Conservation (phyloP, 192 early-diverging fungal genomes). For the Coemansia sp. region DNA sequence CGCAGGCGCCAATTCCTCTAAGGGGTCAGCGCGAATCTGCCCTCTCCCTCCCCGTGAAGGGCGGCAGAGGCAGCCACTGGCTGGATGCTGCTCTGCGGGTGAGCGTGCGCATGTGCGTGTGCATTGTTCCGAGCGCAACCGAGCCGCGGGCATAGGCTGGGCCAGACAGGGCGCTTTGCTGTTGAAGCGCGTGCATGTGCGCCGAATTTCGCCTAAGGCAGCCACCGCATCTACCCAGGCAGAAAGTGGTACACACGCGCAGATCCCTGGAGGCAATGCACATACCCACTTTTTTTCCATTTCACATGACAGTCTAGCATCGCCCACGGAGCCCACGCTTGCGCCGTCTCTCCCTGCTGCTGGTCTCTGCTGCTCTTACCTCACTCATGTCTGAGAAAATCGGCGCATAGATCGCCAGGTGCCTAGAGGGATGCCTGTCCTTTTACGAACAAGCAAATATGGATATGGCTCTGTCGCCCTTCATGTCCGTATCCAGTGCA, state of each 20-base stretch:
- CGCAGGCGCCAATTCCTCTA: background rate
- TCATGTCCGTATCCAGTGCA: no score
- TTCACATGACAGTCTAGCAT: conserved; percentile 6
- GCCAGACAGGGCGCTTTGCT: background rate
- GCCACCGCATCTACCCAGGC: background rate
- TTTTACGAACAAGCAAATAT: no score
- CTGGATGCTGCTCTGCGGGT: conserved; percentile 2
- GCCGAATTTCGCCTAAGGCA: background rate
- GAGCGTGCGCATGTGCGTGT: conserved; percentile 21
- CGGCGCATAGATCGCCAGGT: background rate
- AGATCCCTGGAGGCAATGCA: background rate
- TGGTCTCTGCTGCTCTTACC: background rate
- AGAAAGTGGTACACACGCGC: background rate
- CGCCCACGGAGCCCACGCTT: background rate
- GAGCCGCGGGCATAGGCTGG: conserved; percentile 1
- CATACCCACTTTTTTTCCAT: background rate
- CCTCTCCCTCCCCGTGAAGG: background rate
- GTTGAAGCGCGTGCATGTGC: background rate
- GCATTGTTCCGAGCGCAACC: conserved; percentile 13
- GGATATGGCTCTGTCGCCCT: background rate
- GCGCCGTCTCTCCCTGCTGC: background rate
- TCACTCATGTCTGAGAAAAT: background rate
- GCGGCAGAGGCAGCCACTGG: background rate
- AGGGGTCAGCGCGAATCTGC: background rate
- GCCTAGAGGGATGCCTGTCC: background rate